Evolutionary conservation across 306 rosid species (phyloP).

Genomic region (Cyamopsis tetragonoloba): DNA sequence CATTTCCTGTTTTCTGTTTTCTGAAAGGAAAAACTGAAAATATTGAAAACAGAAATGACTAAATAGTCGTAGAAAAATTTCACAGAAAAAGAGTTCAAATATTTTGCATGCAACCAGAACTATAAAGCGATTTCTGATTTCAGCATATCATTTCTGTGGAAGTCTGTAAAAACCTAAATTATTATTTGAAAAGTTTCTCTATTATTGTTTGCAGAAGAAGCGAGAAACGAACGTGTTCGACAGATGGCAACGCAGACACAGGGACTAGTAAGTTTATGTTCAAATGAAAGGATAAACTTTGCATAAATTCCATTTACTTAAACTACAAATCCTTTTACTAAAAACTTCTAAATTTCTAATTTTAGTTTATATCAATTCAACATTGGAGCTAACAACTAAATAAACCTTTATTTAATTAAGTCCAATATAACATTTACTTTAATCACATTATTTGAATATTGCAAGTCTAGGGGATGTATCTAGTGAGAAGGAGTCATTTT

Average conservation of each 20-base stretch:
- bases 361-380: too few relatives aligned
- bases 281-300: background rate
- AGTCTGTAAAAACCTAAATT: background rate
- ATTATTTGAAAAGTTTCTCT: background rate
- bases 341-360: background rate
- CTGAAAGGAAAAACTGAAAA: too few relatives aligned
- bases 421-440: background rate
- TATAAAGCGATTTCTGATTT: background rate
- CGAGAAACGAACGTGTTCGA: background rate
- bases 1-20: background rate
- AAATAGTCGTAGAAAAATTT: background rate
- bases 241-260: slow-evolving; percentile 18
- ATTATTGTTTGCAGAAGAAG: slow-evolving; percentile 23
- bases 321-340: too few relatives aligned
- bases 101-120: background rate
- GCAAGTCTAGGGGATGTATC: too few relatives aligned
- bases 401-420: background rate
- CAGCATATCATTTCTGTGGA: background rate
- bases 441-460: background rate
- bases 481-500: too few relatives aligned
- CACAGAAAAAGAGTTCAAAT: background rate
- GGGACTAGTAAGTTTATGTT: slow-evolving; percentile 20
- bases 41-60: too few relatives aligned
- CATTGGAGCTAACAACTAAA: background rate
- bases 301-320: background rate